phyloP scores from a whole-genome alignment of 2,329 filamentous ascomycete species.

The Calonectria naviculata region DNA sequence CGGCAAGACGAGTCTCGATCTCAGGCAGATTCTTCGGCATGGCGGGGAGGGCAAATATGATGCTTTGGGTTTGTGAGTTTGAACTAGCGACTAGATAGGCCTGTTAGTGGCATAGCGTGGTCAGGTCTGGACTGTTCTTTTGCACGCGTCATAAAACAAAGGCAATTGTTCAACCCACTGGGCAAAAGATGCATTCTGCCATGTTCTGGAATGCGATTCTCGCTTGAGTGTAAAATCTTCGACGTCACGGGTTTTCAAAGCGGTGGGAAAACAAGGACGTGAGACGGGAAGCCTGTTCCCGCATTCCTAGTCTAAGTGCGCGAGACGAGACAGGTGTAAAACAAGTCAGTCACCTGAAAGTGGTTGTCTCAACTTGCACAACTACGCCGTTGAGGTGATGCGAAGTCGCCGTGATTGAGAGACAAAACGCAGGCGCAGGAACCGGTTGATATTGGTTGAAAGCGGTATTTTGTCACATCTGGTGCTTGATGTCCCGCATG shows the following conservation, averaged over 20 bases:
- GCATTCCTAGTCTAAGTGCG: not conserved
- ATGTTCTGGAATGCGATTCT: slow-evolving; percentile 37
- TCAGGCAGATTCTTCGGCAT: slow-evolving; percentile 42
- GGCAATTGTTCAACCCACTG: slow-evolving; percentile 22
- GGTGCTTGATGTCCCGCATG: not conserved
- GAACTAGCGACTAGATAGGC: not conserved
- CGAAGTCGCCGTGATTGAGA: not conserved
- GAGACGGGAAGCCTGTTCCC: not conserved
- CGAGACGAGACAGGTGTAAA: not conserved
- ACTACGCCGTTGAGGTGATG: not conserved
- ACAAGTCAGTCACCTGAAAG: slow-evolving; percentile 1
- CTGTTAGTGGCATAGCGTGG: slow-evolving; percentile 24
- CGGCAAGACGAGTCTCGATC: slow-evolving; percentile 30
- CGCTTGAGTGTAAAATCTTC: slow-evolving; percentile 15
- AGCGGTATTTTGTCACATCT: not conserved
- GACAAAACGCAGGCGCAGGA: not conserved
- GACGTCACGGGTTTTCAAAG: slow-evolving; percentile 10
- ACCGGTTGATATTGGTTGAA: not conserved
- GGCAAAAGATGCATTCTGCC: slow-evolving; percentile 22
- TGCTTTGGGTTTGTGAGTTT: slow-evolving; percentile 47
- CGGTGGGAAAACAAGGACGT: slow-evolving; percentile 6
- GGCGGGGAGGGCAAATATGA: slow-evolving; percentile 47
- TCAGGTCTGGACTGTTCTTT: slow-evolving; percentile 20
- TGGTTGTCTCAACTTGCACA: slow-evolving; percentile 4
- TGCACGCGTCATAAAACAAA: slow-evolving; percentile 21